A percentile compares a stretch with the other conserved stretches of the same genome.
phyloP scores from a whole-genome alignment of 2,329 filamentous ascomycete species.

The Trichoderma cornu-damae region DNA sequence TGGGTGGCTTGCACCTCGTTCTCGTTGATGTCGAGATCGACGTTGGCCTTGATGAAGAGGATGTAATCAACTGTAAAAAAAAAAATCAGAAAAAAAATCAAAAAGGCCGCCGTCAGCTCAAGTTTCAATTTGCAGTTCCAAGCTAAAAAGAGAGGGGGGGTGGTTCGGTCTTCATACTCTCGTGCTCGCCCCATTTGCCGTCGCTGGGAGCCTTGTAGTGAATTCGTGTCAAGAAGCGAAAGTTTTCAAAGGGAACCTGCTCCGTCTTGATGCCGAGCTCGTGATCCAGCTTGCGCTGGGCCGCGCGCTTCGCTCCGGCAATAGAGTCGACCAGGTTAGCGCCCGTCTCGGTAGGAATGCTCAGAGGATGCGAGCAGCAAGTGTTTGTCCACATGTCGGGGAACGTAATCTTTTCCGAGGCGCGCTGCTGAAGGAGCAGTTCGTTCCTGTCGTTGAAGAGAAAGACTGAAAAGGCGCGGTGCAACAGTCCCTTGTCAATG shows the following conservation, averaged over 20 bases:
- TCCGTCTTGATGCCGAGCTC: slow-evolving; percentile 86
- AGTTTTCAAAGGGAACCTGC: slow-evolving; percentile 86
- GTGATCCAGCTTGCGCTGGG: slow-evolving; percentile 87
- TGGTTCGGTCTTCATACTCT: slow-evolving; percentile 60
- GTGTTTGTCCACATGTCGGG: slow-evolving; percentile 99
- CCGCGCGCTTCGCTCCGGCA: slow-evolving; percentile 82
- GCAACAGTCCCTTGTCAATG: slow-evolving; percentile 90
- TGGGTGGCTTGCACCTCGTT: slow-evolving; percentile 85
- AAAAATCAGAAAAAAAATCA: background rate
- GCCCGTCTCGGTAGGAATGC: slow-evolving; percentile 87
- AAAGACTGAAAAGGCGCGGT: slow-evolving; percentile 97
- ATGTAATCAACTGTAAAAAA: slow-evolving; percentile 78
- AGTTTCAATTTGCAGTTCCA: background rate
- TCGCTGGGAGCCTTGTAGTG: slow-evolving; percentile 97
- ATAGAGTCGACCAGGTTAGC: slow-evolving; percentile 73
- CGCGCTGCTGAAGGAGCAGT: slow-evolving; percentile 90
- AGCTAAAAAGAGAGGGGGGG: background rate
- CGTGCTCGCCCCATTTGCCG: slow-evolving; percentile 98
- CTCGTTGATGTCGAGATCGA: slow-evolving; percentile 72
- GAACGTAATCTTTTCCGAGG: slow-evolving; percentile 96
- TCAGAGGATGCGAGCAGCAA: slow-evolving; percentile 95
- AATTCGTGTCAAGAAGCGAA: slow-evolving; percentile 91
- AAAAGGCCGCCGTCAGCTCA: background rate
- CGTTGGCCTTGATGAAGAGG: slow-evolving; percentile 92
- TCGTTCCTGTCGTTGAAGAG: slow-evolving; percentile 93